Conservation (phyloP, 108 stramenopile species). For the Cyclotella atomus region DNA sequence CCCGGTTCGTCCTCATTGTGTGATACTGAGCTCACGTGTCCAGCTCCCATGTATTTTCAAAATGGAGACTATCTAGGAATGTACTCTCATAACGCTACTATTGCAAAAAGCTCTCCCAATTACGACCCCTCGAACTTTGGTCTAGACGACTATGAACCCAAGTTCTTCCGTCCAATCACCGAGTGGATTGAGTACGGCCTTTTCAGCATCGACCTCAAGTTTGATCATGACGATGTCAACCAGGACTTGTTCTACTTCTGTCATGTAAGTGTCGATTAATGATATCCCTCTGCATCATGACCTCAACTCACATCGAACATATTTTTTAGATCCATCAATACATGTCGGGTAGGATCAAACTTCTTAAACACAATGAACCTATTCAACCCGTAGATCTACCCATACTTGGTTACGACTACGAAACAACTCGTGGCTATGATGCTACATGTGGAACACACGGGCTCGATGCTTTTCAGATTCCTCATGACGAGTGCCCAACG, state of each 20-base stretch:
- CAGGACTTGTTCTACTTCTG: slow-evolving; percentile 94
- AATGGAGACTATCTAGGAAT: slow-evolving; percentile 63
- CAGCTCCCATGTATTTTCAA: slow-evolving; percentile 84
- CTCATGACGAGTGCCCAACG: slow-evolving; percentile 55
- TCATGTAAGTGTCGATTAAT: slow-evolving; percentile 59
- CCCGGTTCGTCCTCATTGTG: slow-evolving; percentile 42
- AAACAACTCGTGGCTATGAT: slow-evolving; percentile 54
- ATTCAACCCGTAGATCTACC: slow-evolving; percentile 39
- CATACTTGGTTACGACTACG: slow-evolving; percentile 65
- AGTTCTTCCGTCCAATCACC: slow-evolving; percentile 74
- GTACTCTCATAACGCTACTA: slow-evolving; percentile 20
- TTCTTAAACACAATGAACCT: slow-evolving; percentile 58
- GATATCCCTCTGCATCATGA: not conserved
- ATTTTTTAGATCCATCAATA: slow-evolving; percentile 59
- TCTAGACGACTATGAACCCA: slow-evolving; percentile 83
- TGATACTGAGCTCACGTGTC: slow-evolving; percentile 50
- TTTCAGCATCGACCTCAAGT: slow-evolving; percentile 68
- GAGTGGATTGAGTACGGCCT: slow-evolving; percentile 71
- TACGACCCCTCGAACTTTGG: slow-evolving; percentile 66
- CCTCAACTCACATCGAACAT: not conserved
- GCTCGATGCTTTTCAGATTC: slow-evolving; percentile 53
- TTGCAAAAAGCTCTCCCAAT: not conserved
- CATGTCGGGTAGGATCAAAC: slow-evolving; percentile 79
- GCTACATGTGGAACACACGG: slow-evolving; percentile 75
- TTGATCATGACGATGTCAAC: slow-evolving; percentile 50